Conservation (phyloP, 345 rosid genomes). For the Salix exigua region DNA sequence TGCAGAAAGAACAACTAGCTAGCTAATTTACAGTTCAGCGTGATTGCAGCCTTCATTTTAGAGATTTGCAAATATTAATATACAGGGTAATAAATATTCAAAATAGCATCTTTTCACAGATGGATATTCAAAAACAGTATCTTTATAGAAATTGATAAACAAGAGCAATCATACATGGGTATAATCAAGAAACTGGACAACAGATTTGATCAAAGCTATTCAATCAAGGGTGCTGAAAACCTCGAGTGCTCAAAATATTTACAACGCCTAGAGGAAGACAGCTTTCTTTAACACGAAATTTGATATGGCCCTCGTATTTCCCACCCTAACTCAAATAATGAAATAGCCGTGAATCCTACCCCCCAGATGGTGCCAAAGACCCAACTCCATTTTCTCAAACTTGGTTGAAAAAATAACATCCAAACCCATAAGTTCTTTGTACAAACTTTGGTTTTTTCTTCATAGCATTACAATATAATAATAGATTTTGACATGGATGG, state of each 20-base stretch:
- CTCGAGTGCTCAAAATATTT: neutral
- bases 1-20: no score
- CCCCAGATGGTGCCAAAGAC: slow-evolving; percentile 8
- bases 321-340: neutral
- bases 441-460: neutral
- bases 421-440: neutral
- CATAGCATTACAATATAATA: no score
- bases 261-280: neutral
- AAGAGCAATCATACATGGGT: neutral
- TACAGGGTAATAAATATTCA: no score
- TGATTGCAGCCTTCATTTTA: no score
- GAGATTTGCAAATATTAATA: no score
- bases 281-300: neutral
- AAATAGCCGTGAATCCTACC: neutral
- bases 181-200: neutral
- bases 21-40: no score
- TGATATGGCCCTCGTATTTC: neutral
- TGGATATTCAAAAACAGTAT: no score
- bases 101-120: no score
- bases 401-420: neutral
- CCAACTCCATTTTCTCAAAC: slow-evolving; percentile 16
- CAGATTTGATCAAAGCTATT: neutral
- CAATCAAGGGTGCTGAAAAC: neutral
- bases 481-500: neutral
- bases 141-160: no score